These are phyloP conservation scores for Posidonia oceanica DNA, from an alignment of 116 monocot species.

Conservation along the genomic window DNA sequence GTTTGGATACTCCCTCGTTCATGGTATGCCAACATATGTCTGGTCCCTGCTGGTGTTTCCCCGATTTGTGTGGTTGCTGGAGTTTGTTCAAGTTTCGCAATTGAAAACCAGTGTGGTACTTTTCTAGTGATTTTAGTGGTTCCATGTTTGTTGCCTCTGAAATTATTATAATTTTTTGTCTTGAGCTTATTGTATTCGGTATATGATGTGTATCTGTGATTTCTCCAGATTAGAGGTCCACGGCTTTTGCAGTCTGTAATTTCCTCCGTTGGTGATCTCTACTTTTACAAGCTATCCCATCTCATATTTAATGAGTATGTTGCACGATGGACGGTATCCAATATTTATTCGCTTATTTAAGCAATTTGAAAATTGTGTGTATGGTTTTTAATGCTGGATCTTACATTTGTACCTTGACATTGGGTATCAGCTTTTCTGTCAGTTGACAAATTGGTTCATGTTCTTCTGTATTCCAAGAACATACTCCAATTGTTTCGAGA, in stretches of 20 bases:
- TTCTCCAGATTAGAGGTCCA: slow-evolving; percentile 52
- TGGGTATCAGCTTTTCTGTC: slow-evolving; percentile 57
- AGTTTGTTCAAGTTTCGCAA: background rate
- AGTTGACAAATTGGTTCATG: slow-evolving; percentile 87
- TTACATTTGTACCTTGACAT: slow-evolving; percentile 19
- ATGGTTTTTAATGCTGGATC: too few relatives aligned
- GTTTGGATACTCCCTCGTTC: slow-evolving; percentile 56
- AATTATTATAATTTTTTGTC: background rate
- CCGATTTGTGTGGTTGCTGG: background rate
- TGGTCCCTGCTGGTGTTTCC: background rate
- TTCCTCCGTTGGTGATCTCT: slow-evolving; percentile 83
- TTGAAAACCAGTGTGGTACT: background rate
- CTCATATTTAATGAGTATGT: slow-evolving; percentile 56
- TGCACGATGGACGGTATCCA: slow-evolving; percentile 87
- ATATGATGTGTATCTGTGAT: background rate
- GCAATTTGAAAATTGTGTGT: background rate
- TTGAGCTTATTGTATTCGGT: background rate
- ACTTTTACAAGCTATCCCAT: slow-evolving; percentile 70
- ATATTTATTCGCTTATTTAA: slow-evolving; percentile 3
- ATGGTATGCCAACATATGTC: slow-evolving; percentile 37
- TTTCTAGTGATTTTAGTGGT: background rate
- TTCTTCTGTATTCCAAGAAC: slow-evolving; percentile 88
- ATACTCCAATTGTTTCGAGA: slow-evolving; percentile 78
- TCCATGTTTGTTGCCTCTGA: background rate
- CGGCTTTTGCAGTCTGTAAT: slow-evolving; percentile 66